These are phyloP conservation scores for Sugiyamaella pinicola DNA, from an alignment of 1,139 yeast species.

Conservation along the genomic window DNA sequence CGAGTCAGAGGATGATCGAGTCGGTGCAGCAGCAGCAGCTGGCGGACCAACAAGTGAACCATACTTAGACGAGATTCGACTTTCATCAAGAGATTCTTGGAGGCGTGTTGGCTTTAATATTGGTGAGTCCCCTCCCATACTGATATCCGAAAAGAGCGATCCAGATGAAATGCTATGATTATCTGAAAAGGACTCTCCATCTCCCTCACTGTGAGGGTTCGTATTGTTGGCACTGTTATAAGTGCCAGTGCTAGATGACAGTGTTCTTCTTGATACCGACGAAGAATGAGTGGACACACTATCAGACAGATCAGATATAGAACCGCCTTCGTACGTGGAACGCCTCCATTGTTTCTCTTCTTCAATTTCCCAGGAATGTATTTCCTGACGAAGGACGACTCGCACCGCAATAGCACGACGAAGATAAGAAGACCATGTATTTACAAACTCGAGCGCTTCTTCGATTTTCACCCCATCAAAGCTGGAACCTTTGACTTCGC, in stretches of 20 bases:
- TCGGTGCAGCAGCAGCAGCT: not conserved
- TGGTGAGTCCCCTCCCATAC: not conserved
- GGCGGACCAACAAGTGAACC: not conserved
- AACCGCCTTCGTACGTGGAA: constrained; percentile 7
- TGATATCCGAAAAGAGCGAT: constrained; percentile 3
- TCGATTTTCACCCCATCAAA: constrained; percentile 31
- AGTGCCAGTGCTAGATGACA: constrained; percentile 3
- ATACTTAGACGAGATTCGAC: constrained; percentile 13
- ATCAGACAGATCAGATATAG: not conserved
- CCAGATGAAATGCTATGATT: constrained; percentile 10
- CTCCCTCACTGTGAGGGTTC: not conserved
- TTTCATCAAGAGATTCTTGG: constrained; percentile 17
- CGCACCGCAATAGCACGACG: constrained; percentile 42
- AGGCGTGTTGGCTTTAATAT: constrained; percentile 2
- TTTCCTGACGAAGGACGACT: constrained; percentile 38
- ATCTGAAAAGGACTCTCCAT: constrained; percentile 6
- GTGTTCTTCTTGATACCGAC: constrained; percentile 10
- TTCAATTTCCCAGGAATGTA: constrained; percentile 32
- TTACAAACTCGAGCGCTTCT: constrained; percentile 40
- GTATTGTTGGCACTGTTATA: not conserved
- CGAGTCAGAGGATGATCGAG: constrained; percentile 28
- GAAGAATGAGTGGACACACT: constrained; percentile 16
- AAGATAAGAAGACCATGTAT: constrained; percentile 42
- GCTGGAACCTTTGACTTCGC: constrained; percentile 13
- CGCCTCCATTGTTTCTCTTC: constrained; percentile 32